Evolutionary conservation across 768 basidiomycete species (phyloP).

Genomic region (Tricholoma matsutake): DNA sequence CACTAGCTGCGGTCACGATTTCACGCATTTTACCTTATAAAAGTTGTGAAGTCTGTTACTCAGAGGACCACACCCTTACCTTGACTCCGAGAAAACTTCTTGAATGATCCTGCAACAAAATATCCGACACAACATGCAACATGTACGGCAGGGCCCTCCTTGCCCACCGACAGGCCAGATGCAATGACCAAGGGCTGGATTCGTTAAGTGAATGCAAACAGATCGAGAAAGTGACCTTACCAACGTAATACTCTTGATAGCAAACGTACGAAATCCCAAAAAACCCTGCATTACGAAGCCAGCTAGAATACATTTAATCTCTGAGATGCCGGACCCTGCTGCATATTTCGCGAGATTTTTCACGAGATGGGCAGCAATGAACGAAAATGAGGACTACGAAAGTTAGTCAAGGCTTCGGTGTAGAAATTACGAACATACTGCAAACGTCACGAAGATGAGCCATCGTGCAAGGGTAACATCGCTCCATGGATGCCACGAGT

Average conservation of each 20-base stretch:
- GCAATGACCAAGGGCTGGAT: constrained; percentile 91
- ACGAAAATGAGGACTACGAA: constrained; percentile 74
- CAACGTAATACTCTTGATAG: constrained; percentile 91
- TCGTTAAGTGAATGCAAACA: neutral
- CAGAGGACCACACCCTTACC: constrained; percentile 44
- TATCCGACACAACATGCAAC: constrained; percentile 93
- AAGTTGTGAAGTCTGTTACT: neutral
- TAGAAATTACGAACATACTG: constrained; percentile 51
- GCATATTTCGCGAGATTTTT: constrained; percentile 89
- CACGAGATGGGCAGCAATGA: constrained; percentile 86
- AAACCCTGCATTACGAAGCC: constrained; percentile 98
- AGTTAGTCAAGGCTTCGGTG: neutral
- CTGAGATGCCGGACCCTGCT: constrained; percentile 96
- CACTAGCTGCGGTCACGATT: constrained; percentile 91
- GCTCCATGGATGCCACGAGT: constrained; percentile 93
- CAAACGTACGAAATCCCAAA: constrained; percentile 83
- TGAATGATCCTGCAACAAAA: constrained; percentile 83
- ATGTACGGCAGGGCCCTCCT: constrained; percentile 98
- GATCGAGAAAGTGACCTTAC: constrained; percentile 42
- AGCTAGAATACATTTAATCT: constrained; percentile 96
- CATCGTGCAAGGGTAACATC: constrained; percentile 66
- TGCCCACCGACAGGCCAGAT: constrained; percentile 94
- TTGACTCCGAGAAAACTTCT: constrained; percentile 82
- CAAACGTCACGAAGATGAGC: constrained; percentile 84
- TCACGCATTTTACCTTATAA: constrained; percentile 76